Conservation (phyloP, 192 early-diverging fungal species). For the Backusella morwellensis region DNA sequence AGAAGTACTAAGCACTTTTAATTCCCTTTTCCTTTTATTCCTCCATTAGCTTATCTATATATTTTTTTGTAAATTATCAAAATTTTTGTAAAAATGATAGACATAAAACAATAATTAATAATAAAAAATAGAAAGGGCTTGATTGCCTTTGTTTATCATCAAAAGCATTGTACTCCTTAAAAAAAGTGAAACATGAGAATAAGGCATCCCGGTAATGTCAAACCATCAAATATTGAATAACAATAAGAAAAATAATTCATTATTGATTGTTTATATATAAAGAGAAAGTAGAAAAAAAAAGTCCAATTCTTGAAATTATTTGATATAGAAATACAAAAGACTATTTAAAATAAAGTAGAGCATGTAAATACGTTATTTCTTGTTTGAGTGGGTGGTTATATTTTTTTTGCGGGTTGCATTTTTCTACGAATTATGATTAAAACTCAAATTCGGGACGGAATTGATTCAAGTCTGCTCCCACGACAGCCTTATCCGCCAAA, state of each 20-base stretch:
- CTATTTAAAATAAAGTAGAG: background rate
- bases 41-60: background rate
- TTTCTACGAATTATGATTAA: constrained; percentile 25
- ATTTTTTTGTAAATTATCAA: background rate
- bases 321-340: background rate
- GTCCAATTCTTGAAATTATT: background rate
- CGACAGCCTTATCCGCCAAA: constrained; percentile 51
- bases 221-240: background rate
- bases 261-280: background rate
- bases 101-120: background rate
- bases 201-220: background rate
- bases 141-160: background rate
- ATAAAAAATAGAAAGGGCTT: background rate
- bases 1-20: constrained; percentile 13
- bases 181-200: background rate
- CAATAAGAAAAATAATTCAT: background rate
- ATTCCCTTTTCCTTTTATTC: background rate
- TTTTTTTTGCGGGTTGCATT: background rate
- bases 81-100: background rate
- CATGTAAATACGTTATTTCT: background rate
- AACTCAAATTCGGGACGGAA: constrained; percentile 64
- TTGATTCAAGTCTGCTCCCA: constrained; percentile 49
- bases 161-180: background rate
- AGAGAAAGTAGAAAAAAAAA: background rate
- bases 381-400: background rate